Base-by-base conservation (phyloP, 768 basidiomycete species). In the Nidula microcarpa region DNA sequence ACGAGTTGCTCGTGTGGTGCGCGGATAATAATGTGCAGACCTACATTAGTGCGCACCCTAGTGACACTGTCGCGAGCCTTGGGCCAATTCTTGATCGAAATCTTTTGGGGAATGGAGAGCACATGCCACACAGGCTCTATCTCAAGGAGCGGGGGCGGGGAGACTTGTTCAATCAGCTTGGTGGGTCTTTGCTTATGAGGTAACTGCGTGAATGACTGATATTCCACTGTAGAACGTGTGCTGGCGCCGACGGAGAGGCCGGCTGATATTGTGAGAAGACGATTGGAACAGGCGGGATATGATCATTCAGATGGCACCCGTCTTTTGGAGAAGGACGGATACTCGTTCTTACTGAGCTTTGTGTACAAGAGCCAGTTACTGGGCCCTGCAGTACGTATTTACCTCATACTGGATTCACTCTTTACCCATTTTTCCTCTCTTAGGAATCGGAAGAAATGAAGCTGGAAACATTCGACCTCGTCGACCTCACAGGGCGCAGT, bases 221-320 rank as follows among this genome's bases (percentile, higher is more conserved):
- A 50, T 44, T 43, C 54, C 18, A 16, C 23, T 23, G 10, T 63
- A 96, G 95, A 98, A 62, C 87, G 96, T 10, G 76, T 94, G 37
- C 73, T 99, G 52, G 84, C 84, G 6, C 80, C 82, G 16, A 84
- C 85, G 1, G 97, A 99, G 68, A 75, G 81, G 45, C 96, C 96
- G 0, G 87, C 93, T 1, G 81, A 84, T 35, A 92, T 97, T 54
- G 88, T 96, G 17, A 80, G 86, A 53, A 79, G 90, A 39, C 79
- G 93, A 36, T 73, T 98, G 56, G 84, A 89, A 58, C 92, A 96
- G 65, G 93, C 94, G 3, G 95, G 96, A 0, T 98, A 94, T 60
- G 85, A 87, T 48, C 79, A 84, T 17, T 78, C 82, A 14, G 96
- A 99, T 65, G 85, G 87, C 39, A 68, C 89, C 6, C 87, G 93